Evolutionary conservation across 2,329 filamentous ascomycete species (phyloP).

Genomic region (Exophiala mesophila): DNA sequence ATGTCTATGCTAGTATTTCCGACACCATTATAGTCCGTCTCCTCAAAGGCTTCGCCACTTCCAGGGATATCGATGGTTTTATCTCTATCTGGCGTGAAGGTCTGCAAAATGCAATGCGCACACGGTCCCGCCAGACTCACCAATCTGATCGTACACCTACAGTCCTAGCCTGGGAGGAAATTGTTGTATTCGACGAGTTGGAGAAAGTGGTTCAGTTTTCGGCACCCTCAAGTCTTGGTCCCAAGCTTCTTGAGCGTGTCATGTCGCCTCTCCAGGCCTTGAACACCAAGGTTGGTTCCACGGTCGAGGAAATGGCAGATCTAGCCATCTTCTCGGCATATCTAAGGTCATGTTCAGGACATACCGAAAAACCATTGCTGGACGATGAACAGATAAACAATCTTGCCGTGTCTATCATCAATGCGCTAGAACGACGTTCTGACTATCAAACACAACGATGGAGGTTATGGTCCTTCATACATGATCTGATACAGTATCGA

Average conservation of each 20-base stretch:
- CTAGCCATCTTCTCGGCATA: conserved; percentile 15
- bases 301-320: conserved; percentile 16
- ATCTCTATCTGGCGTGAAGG: conserved; percentile 38
- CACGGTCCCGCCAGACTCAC: conserved; percentile 24
- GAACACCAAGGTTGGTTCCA: conserved; percentile 13
- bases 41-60: conserved; percentile 3
- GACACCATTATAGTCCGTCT: conserved; percentile 3
- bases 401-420: conserved; percentile 5
- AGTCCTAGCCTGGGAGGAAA: conserved; percentile 42
- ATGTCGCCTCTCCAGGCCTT: conserved; percentile 14
- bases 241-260: conserved; percentile 13
- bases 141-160: conserved; percentile 25
- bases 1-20: conserved; percentile 1
- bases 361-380: neutral
- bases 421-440: conserved; percentile 14
- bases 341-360: conserved; percentile 2
- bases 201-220: conserved; percentile 14
- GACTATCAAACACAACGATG: conserved; percentile 25
- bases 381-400: neutral
- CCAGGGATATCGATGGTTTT: conserved; percentile 25
- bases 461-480: conserved; percentile 21
- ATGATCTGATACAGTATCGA: conserved; percentile 3
- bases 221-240: conserved; percentile 13
- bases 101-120: conserved; percentile 33
- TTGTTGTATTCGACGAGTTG: conserved; percentile 37